Percentiles rank a stretch among this genome's conserved stretches.
phyloP scores from a whole-genome alignment of 1,284 basidiomycete genomes.

The Melanopsichium pennsylvanicum region DNA sequence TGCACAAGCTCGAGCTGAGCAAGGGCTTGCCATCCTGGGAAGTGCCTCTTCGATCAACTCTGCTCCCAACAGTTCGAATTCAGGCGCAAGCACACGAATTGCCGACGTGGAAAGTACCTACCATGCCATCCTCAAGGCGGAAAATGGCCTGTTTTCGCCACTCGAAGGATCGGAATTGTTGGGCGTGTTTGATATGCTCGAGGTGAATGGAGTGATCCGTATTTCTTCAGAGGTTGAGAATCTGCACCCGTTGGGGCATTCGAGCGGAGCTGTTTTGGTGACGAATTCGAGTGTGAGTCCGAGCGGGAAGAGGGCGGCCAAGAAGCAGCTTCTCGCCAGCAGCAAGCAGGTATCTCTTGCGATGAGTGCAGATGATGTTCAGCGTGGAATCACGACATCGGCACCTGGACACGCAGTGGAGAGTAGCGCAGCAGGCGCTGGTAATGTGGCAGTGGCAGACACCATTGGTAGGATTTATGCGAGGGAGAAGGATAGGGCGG shows the following conservation, averaged over 20 bases:
- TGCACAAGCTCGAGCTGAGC: slow-evolving; percentile 36
- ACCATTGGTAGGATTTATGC: slow-evolving; percentile 43
- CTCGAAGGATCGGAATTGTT: slow-evolving; percentile 60
- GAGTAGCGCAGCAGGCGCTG: background rate
- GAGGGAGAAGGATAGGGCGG: slow-evolving; percentile 46
- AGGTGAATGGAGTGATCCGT: slow-evolving; percentile 58
- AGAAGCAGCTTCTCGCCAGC: slow-evolving; percentile 54
- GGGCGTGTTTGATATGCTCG: slow-evolving; percentile 61
- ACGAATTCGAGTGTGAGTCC: slow-evolving; percentile 38
- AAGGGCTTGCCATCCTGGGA: slow-evolving; percentile 39
- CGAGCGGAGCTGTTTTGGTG: background rate
- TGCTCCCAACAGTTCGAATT: background rate
- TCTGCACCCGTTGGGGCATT: background rate
- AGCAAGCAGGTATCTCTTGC: slow-evolving; percentile 42
- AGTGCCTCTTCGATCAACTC: background rate
- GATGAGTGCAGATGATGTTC: slow-evolving; percentile 46
- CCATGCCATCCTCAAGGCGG: slow-evolving; percentile 44
- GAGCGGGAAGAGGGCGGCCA: slow-evolving; percentile 55
- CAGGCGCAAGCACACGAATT: slow-evolving; percentile 24
- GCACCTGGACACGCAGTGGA: background rate
- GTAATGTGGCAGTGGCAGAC: slow-evolving; percentile 31
- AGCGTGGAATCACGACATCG: slow-evolving; percentile 48
- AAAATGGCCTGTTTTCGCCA: slow-evolving; percentile 45
- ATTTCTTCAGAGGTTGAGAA: slow-evolving; percentile 40
- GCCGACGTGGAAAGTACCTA: slow-evolving; percentile 58